phyloP scores from a whole-genome alignment of 2,329 filamentous ascomycete genomes.

The Tolypocladium sp. region DNA sequence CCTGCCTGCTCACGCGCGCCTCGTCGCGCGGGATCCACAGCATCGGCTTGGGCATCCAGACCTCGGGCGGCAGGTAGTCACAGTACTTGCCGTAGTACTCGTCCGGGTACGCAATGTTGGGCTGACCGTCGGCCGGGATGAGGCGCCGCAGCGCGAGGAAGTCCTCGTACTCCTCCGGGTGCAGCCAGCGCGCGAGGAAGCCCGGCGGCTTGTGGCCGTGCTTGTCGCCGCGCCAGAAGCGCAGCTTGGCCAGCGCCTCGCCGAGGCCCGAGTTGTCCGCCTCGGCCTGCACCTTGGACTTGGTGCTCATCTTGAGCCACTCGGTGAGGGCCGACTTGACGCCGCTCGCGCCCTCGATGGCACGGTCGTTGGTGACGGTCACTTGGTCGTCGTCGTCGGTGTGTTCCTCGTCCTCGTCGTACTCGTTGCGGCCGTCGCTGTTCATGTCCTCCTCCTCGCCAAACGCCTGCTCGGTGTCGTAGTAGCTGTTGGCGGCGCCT shows the following conservation, averaged over 20 bases:
- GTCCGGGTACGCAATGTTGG: conserved; percentile 36
- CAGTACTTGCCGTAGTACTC: conserved; percentile 43
- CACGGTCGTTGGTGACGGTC: conserved; percentile 17
- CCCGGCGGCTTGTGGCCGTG: conserved; percentile 28
- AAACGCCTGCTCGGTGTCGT: conserved; percentile 23
- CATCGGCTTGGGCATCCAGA: conserved; percentile 53
- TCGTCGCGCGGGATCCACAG: conserved; percentile 81
- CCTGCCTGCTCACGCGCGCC: conserved; percentile 66
- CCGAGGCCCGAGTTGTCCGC: conserved; percentile 17
- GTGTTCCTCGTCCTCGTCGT: conserved; percentile 17
- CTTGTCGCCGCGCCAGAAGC: conserved; percentile 14
- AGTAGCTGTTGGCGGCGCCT: conserved; percentile 24
- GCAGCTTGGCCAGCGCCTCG: conserved; percentile 15
- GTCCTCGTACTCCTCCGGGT: conserved; percentile 67
- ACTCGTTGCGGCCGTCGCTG: conserved; percentile 18
- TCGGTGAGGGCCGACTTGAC: conserved; percentile 20
- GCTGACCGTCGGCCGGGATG: conserved; percentile 47
- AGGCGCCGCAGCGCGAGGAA: conserved; percentile 62
- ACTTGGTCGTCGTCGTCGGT: conserved; percentile 12
- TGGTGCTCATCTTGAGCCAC: conserved; percentile 27
- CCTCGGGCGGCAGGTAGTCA: conserved; percentile 58
- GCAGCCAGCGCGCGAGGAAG: conserved; percentile 59
- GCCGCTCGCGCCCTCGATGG: conserved; percentile 27
- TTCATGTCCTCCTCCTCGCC: conserved; percentile 19
- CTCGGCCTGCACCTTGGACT: conserved; percentile 18